Conservation (phyloP, 768 basidiomycete genomes). For the Filobasidium floriforme region DNA sequence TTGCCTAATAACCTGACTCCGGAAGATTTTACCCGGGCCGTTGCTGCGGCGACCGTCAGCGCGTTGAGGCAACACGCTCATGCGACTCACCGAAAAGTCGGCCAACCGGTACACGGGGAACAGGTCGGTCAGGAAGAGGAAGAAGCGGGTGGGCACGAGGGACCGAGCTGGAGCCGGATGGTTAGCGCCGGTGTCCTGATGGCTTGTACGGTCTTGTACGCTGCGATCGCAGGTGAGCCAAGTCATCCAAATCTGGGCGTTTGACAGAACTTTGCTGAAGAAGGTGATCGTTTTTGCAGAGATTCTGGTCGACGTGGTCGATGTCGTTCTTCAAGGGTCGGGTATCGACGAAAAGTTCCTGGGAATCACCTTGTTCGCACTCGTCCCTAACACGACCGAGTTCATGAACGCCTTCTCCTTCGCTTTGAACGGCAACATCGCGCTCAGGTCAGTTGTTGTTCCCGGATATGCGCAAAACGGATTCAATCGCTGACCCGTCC, state of each 20-base stretch:
- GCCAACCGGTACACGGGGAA: constrained; percentile 20
- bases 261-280: not conserved
- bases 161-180: constrained; percentile 86
- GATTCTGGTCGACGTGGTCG: constrained; percentile 87
- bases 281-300: constrained; percentile 51
- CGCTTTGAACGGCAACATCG: constrained; percentile 92
- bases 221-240: constrained; percentile 80
- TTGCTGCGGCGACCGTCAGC: constrained; percentile 87
- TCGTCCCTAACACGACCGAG: constrained; percentile 97
- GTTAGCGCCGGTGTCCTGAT: constrained; percentile 84
- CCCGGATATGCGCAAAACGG: not conserved
- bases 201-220: constrained; percentile 84
- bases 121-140: constrained; percentile 44
- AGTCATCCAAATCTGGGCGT: not conserved
- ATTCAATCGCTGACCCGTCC: constrained; percentile 4
- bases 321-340: constrained; percentile 79
- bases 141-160: constrained; percentile 79
- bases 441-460: constrained; percentile 61
- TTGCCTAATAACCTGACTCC: constrained; percentile 56
- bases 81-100: constrained; percentile 51
- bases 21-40: constrained; percentile 87
- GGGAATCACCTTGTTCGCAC: constrained; percentile 88
- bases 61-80: constrained; percentile 63
- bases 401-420: constrained; percentile 99
- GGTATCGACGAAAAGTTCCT: constrained; percentile 97